Base-by-base conservation (phyloP, 495 filamentous ascomycete genomes). In the Hyphodiscus hymeniophilus region DNA sequence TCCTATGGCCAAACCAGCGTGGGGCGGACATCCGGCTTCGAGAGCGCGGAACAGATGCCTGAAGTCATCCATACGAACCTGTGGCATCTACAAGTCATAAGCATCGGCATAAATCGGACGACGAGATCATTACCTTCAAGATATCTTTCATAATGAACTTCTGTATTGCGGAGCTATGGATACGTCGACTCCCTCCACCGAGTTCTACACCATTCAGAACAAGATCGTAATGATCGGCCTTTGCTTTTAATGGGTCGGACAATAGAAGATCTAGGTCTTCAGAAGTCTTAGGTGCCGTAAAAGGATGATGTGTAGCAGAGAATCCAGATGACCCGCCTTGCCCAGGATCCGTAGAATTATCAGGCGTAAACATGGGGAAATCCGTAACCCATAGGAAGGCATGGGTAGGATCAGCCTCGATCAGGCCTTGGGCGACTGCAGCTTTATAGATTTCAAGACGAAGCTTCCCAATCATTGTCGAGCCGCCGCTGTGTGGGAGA, bases 201-300 rank as follows among this genome's bases (percentile, higher is more conserved):
- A 98, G 75, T 63, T 98, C 92, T 12, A 95, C 79, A 13, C 92
- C 92, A 60, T 98, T 98, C 48, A 97, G 77, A 11, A 98, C 92
- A 13, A 98, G 74, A 58, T 98, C 92, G 62, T 94, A 98, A 62
- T 94, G 87, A 60, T 94, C 89, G 1, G 77, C 90, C 31, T 72
- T 74, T 0, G 76, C 89, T 48, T 74, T 65, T 8, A 84, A 70
- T 1, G 92, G 94, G 44, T 88, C 72, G 4, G 76, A 81, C 16
- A 75, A 64, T 8, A 96, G 76, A 1, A 89, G 60, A 35, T 87
- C 81, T 22, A 94, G 77, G 58, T 97, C 94, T 11, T 69, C 67
- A 11, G 74, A 55, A 5, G 78, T 74, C 44, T 83, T 79, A 0
- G 94, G 92, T 0, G 94, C 85, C 3, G 92, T 98, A 64, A 98